Evolutionary conservation across 176 grass and related monocot genomes (phyloP), one percentile per base, ranked within the genome.

Genomic region (Guadua angustifolia): DNA sequence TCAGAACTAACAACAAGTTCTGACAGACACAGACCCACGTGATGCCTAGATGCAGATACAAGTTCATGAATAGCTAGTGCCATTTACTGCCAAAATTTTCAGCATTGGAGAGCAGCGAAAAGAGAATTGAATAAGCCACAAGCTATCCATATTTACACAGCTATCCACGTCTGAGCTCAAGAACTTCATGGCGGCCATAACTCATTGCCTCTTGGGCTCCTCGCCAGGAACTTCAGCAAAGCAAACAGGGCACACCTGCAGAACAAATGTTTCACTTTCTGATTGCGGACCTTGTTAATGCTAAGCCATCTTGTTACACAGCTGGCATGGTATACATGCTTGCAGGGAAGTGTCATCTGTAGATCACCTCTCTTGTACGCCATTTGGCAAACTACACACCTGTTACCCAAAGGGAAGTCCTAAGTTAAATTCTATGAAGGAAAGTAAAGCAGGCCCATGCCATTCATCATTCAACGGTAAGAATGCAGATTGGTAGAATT

Each of bases 341-440:
- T 98, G 85, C 95, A 98, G 55, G 93, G 93, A 67, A 98, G 91
- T 62, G 85, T 91, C 89, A 95, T 98, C 82, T 95, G 95, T 74
- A 90, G 66, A 88, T 98, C 91, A 45, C 95, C 95, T 88, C 93
- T 93, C 86, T 85, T 92, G 73, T 98, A 98, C 66, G 92, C 90
- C 95, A 92, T 98, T 80, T 98, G 95, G 85, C 95, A 98, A 75
- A 98, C 87, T 18, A 98, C 93, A 79, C 95, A 98, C 83, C 93
- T 98, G 87, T 43, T 56, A 82, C 56, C 79, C 18, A 73, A 78
- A 81, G 7, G 57, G 25, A 74, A 71, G 66, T 55, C 57, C 29
- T 29, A 62, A 3, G n/a, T n/a, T 74, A 12, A 56, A 77, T 38
- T 26, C 4, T 17, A 47, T 4, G 29, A 74, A 73, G 29, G 35